These are phyloP conservation scores for Aspergillus ellipticus DNA, from an alignment of 495 filamentous ascomycete genomes.

Conservation along the genomic window DNA sequence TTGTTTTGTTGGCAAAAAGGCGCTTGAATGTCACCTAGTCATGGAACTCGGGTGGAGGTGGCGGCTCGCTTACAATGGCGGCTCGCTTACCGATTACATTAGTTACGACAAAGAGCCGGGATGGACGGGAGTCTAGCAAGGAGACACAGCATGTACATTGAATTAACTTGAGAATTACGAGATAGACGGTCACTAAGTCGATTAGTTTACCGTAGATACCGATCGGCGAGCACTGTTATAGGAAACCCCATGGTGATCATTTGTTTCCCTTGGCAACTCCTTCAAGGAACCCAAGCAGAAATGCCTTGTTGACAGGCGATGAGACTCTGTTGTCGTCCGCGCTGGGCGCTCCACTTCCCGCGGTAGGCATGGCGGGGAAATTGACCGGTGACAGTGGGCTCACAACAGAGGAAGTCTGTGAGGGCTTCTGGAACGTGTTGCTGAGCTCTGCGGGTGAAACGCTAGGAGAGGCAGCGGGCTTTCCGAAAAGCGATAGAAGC, in stretches of 20 bases:
- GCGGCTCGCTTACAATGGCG: no score
- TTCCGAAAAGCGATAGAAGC: conserved; percentile 70
- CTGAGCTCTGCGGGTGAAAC: conserved; percentile 17
- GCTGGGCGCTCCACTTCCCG: conserved; percentile 34
- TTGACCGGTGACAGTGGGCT: conserved; percentile 47
- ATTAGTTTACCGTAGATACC: no score
- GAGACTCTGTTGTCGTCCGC: conserved; percentile 47
- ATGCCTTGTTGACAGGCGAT: conserved; percentile 69
- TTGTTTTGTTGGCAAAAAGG: no score
- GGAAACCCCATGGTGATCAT: conserved; percentile 6
- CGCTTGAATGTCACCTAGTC: no score
- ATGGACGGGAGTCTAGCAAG: background rate
- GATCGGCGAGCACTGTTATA: background rate
- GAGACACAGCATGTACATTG: background rate
- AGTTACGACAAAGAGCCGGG: no score
- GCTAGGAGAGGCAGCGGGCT: conserved; percentile 36
- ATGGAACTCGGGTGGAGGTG: no score
- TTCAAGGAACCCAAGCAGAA: conserved; percentile 73
- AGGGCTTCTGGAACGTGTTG: conserved; percentile 15
- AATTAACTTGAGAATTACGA: background rate
- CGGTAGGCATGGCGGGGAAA: conserved; percentile 35
- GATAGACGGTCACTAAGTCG: background rate
- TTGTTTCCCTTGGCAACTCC: conserved; percentile 50
- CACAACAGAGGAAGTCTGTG: conserved; percentile 31
- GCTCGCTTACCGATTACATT: no score